phyloP scores from a whole-genome alignment of 2,329 filamentous ascomycete species.

The Stemphylium lycopersici region DNA sequence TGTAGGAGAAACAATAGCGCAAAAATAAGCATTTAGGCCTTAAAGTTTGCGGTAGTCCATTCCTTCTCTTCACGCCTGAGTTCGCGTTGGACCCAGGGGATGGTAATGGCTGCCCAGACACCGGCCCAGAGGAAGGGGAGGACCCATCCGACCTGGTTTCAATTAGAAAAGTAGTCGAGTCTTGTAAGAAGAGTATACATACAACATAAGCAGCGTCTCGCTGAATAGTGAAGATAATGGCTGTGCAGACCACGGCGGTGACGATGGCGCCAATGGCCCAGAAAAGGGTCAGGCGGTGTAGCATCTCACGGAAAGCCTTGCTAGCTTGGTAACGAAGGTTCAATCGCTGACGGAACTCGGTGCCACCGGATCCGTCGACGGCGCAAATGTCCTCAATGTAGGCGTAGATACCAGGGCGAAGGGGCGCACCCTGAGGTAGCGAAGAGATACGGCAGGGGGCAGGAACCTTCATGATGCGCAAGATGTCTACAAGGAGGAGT shows the following conservation, averaged over 20 bases:
- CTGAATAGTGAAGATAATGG: conserved; percentile 56
- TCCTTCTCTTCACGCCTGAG: conserved; percentile 44
- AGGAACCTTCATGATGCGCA: conserved; percentile 53
- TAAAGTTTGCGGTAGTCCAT: conserved; percentile 48
- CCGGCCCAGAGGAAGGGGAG: conserved; percentile 58
- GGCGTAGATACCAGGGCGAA: conserved; percentile 61
- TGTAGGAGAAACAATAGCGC: not conserved
- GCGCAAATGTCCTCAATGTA: conserved; percentile 62
- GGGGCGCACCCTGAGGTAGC: conserved; percentile 56
- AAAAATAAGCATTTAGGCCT: conserved; percentile 31
- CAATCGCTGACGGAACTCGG: conserved; percentile 58
- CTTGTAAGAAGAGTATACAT: conserved; percentile 22
- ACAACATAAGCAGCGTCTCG: conserved; percentile 57
- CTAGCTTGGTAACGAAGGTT: conserved; percentile 61
- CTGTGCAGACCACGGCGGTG: conserved; percentile 50
- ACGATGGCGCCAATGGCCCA: conserved; percentile 57
- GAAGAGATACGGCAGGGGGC: conserved; percentile 61
- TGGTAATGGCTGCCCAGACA: conserved; percentile 54
- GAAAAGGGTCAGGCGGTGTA: conserved; percentile 59
- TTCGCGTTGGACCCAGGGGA: conserved; percentile 52
- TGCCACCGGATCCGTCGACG: conserved; percentile 60
- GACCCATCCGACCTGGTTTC: conserved; percentile 53
- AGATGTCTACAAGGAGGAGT: conserved; percentile 57
- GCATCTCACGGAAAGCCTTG: conserved; percentile 60
- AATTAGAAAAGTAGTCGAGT: conserved; percentile 14